A percentile compares a stretch with the other conserved stretches of the same genome.
These are phyloP conservation scores for Floccularia luteovirens DNA, from an alignment of 768 basidiomycete species.

Conservation along the genomic window DNA sequence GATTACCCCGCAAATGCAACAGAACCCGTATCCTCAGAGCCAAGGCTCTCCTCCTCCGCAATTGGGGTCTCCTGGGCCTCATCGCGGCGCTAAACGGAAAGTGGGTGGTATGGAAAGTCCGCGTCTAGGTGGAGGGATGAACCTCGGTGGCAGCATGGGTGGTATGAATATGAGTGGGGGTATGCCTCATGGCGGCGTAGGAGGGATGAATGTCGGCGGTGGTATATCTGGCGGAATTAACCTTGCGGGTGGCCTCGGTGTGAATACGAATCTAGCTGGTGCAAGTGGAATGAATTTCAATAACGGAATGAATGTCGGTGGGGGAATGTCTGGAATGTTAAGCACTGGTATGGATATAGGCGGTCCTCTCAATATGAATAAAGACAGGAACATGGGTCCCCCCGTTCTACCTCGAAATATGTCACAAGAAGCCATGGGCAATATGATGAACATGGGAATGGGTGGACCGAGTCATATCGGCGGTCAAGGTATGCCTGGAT, in stretches of 20 bases:
- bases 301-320: too few relatives aligned
- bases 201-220: conserved; percentile 4
- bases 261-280: too few relatives aligned
- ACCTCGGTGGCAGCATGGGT: conserved; percentile 6
- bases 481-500: neutral
- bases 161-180: conserved; percentile 8
- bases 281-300: too few relatives aligned
- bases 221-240: too few relatives aligned
- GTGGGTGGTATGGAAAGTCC: conserved; percentile 13
- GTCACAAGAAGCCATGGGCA: conserved; percentile 1
- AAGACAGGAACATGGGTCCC: conserved; percentile 9
- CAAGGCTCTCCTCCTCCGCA: conserved; percentile 7
- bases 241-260: too few relatives aligned
- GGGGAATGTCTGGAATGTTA: too few relatives aligned
- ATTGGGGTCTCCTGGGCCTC: conserved; percentile 21
- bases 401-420: conserved; percentile 6
- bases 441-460: too few relatives aligned
- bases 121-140: conserved; percentile 10
- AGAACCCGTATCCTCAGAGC: conserved; percentile 7
- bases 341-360: too few relatives aligned
- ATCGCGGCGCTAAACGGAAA: conserved; percentile 22
- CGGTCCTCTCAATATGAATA: too few relatives aligned
- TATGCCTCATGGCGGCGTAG: too few relatives aligned
- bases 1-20: neutral
- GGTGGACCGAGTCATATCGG: too few relatives aligned